These are phyloP conservation scores for Phialophora tarda DNA, from an alignment of 2,329 filamentous ascomycete species.

Conservation along the genomic window DNA sequence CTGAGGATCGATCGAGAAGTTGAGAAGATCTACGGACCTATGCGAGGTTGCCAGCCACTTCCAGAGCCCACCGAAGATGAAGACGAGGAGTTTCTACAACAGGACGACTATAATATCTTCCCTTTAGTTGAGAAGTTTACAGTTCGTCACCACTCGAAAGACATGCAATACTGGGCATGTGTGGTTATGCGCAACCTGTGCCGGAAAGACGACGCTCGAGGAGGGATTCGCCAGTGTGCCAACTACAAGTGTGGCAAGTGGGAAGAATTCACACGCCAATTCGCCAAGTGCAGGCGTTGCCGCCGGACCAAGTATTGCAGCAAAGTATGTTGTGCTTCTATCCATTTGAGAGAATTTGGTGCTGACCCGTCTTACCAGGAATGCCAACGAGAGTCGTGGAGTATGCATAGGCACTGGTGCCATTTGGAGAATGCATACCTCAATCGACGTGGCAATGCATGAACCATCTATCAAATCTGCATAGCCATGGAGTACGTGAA, in stretches of 20 bases:
- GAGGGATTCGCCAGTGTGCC: constrained; percentile 94
- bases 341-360: background rate
- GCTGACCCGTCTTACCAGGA: constrained; percentile 48
- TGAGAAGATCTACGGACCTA: constrained; percentile 75
- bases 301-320: constrained; percentile 98
- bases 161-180: constrained; percentile 99
- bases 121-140: constrained; percentile 98
- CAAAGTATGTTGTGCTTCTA: constrained; percentile 62
- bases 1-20: constrained; percentile 89
- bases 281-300: constrained; percentile 96
- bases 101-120: constrained; percentile 98
- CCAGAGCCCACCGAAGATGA: constrained; percentile 65
- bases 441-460: constrained; percentile 29
- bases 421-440: constrained; percentile 42
- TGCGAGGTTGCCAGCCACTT: constrained; percentile 48
- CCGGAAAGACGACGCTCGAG: constrained; percentile 92
- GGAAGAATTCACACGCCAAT: constrained; percentile 95
- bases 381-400: constrained; percentile 98
- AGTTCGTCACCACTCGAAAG: constrained; percentile 88
- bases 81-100: constrained; percentile 85
- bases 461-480: constrained; percentile 23
- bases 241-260: constrained; percentile 98
- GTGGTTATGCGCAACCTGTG: constrained; percentile 99
- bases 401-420: constrained; percentile 98
- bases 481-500: constrained; percentile 38